Evolutionary conservation across 2,329 filamentous ascomycete species (phyloP), one percentile per base, ranked within the genome.

Genomic region (Lachnellula hyalina): DNA sequence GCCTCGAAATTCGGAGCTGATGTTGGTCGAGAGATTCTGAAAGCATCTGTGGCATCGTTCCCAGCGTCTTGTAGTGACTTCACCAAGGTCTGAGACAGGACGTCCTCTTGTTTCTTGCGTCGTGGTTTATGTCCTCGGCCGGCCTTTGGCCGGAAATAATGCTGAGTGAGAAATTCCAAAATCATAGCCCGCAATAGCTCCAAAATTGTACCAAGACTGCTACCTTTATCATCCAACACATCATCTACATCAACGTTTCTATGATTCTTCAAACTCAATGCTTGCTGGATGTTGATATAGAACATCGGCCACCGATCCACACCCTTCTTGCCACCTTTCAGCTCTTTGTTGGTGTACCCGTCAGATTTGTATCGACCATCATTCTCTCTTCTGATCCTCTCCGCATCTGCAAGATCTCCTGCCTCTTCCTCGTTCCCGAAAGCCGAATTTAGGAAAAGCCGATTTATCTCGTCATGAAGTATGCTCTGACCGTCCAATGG

Each of bases 301-400:
- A 96, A 97, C 85, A 93, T 93, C 0, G 93, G 91, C 84, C 90
- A 94, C 49, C 83, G 81, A 65, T 96, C 90, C 9, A 92, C 74
- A 0, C 84, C 78, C 67, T 89, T 93, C 44, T 76, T 78, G 12
- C 72, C 63, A 7, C 70, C 71, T 64, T 76, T 83, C 38, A 80
- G 61, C 55, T 84, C 80, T 59, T 72, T 78, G 34, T 69, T 72
- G 1, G 76, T 80, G 53, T 75, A 80, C 1, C 73, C 74, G 28
- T 78, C 74, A 6, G 64, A 69, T 55, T 77, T 81, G 55, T 70
- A 75, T 21, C 71, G 68, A 51, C 66, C 68, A 59, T 77, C 73
- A 49, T 68, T 65, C 45, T 65, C 66, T 54, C 61, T 68, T 52
- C 62, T 64, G 38, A 71, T 62, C 47, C 67, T 70, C 15, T 76